Evolutionary conservation across 352 stramenopile species (phyloP), one percentile per base, ranked within the genome.

Genomic region (Pythium diclinum): DNA sequence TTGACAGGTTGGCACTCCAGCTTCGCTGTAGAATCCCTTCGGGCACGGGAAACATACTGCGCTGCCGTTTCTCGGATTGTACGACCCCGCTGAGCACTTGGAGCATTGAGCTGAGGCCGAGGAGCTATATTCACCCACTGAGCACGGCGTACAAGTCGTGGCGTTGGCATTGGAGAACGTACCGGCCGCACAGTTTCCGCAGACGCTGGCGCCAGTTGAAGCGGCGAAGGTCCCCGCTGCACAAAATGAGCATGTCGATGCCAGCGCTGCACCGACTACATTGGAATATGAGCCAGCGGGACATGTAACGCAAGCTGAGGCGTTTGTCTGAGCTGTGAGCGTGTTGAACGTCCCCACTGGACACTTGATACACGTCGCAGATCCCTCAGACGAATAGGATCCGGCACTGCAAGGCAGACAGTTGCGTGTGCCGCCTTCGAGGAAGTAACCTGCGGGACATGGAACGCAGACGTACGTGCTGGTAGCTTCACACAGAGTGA

Each of bases 381-480:
- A 74, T 7, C 75, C 82, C 10, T 64, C 59, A 0, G 63, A 68
- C 1, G 82, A 85, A 55, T 78, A 88, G 0, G 74, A 80, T 33
- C 82, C 82, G 21, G 72, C 68, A 3, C 55, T 46, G 56, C 79
- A 91, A 7, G 67, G 33, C 16, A 76, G 17, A 67, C 82, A 91
- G 25, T 75, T 83, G 30, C 79, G 78, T 3, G 78, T 81, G 10
- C 79, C 82, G 13, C 56, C 73, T 72, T 87, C 69, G 3, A 91
- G 60, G 42, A 79, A 92, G n/a, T 67, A 77, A 0, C 82, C 84
- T 0, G 79, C 71, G 1, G 76, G 69, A 63, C 84, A 92, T 23
- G 84, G 78, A 3, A 88, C 71, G 58, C 84, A 91, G 13, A 87
- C 76, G 69, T 90, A 90, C 34, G 68, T 76, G 65, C 69, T 70